Base-by-base conservation (phyloP, 352 stramenopile species). In the Globisporangium nodosum region DNA sequence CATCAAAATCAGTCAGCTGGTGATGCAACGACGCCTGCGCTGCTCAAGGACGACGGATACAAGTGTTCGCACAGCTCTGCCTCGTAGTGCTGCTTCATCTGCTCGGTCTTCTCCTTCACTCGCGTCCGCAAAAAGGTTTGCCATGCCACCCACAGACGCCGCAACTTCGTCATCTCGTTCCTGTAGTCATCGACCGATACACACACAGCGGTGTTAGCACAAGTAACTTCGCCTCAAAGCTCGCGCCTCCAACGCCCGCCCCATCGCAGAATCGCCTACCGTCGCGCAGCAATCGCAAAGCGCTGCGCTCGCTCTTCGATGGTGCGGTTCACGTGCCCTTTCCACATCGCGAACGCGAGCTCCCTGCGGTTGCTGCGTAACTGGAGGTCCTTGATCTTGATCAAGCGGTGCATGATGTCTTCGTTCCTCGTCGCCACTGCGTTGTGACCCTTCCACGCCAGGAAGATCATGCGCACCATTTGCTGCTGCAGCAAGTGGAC, bases 381-480 rank as follows among this genome's bases (percentile, higher is more conserved):
- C 47, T 90, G 83, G 5, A 78, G 70, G 37, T 90, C 69, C 50
- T 85, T 87, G 50, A 93, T 91, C 12, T 63, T 69, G 52, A 90
- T 85, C 12, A 90, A 60, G 11, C 74, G 75, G 45, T 74, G 53
- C 58, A 93, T 88, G 33, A 73, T 83, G 7, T 62, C 68, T 9
- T 85, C 68, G 45, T 88, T 73, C 31, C 66, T 70, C 42, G 58
- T 49, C 6, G 64, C 68, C 18, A 76, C 68, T 0, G 69, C 66
- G n/a, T 88, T 88, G n/a, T 71, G 69, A 21, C 85, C 79, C 31
- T 85, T 86, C 84, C 84, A 93, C 3, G 81, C 84, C 1, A 64
- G 58, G 45, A 93, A 93, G 27, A 88, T 76, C 76, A 93, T 89
- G n/a, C 81, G 70, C 43, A 82, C 64, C 40, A 87, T 91, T 46